A percentile compares a stretch with the other conserved stretches of the same genome.
These are phyloP conservation scores for Tephrocybe sp. DNA, from an alignment of 768 basidiomycete genomes.

Conservation along the genomic window DNA sequence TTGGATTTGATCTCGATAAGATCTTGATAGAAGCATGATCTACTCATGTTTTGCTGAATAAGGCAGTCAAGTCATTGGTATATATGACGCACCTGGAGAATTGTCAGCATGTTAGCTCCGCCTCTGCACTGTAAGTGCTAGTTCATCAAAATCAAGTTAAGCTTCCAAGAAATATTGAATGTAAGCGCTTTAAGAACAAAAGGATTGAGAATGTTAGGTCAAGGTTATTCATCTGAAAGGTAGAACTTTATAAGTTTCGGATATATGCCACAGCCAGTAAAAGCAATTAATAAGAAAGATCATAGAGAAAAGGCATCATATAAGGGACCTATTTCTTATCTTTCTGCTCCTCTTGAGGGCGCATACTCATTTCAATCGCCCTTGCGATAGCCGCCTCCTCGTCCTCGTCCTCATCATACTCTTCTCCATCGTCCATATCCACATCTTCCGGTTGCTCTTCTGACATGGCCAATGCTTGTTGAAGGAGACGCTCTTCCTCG, in stretches of 20 bases:
- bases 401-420: conserved; percentile 55
- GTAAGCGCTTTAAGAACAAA: no score
- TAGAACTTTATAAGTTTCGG: neutral
- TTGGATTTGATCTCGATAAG: neutral
- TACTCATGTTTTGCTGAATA: neutral
- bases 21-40: neutral
- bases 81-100: neutral
- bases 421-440: conserved; percentile 42
- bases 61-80: no score
- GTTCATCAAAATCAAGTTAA: no score
- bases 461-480: conserved; percentile 77
- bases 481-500: conserved; percentile 79
- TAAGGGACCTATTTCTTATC: conserved; percentile 29
- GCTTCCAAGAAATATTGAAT: no score
- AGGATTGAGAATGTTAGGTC: no score
- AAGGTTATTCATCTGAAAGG: neutral
- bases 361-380: conserved; percentile 95
- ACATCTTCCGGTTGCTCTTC: conserved; percentile 47
- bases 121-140: no score
- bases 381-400: conserved; percentile 90
- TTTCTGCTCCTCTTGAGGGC: conserved; percentile 41
- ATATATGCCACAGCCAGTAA: neutral
- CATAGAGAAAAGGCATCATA: neutral
- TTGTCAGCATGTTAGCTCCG: no score
- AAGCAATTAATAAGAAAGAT: neutral